Conservation (phyloP, 306 rosid genomes). For the Chamaecrista fasciculata region DNA sequence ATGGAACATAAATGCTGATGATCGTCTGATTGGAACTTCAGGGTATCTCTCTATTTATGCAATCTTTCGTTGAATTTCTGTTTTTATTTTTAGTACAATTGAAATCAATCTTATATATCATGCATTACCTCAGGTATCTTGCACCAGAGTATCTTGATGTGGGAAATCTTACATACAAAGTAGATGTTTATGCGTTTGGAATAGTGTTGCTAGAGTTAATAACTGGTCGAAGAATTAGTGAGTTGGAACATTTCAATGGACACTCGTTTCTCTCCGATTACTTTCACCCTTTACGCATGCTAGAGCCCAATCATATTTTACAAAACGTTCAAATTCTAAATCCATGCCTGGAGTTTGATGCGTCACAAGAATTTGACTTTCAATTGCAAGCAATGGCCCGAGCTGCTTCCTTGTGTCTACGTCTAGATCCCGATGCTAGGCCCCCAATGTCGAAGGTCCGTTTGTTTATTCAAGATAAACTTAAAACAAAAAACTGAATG, state of each 20-base stretch:
- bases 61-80: not conserved
- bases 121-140: slow-evolving; percentile 61
- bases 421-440: slow-evolving; percentile 74
- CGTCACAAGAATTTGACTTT: slow-evolving; percentile 56
- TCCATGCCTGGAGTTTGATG: slow-evolving; percentile 50
- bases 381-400: slow-evolving; percentile 74
- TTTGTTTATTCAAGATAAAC: not conserved
- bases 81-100: not conserved
- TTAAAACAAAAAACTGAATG: not conserved
- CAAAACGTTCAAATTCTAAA: slow-evolving; percentile 58
- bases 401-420: slow-evolving; percentile 85
- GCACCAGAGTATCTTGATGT: slow-evolving; percentile 85
- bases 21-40: slow-evolving; percentile 62
- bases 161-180: slow-evolving; percentile 72
- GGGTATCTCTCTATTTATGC: slow-evolving; percentile 46
- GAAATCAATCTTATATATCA: slow-evolving; percentile 16
- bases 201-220: slow-evolving; percentile 73
- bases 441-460: slow-evolving; percentile 89
- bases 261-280: slow-evolving; percentile 52
- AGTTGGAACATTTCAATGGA: slow-evolving; percentile 52
- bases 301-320: slow-evolving; percentile 52
- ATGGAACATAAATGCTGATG: slow-evolving; percentile 61
- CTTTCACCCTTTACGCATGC: slow-evolving; percentile 55
- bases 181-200: slow-evolving; percentile 92
- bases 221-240: slow-evolving; percentile 64